Evolutionary conservation across 2,329 filamentous ascomycete genomes (phyloP).

Genomic region (Cordyceps pruinosa): DNA sequence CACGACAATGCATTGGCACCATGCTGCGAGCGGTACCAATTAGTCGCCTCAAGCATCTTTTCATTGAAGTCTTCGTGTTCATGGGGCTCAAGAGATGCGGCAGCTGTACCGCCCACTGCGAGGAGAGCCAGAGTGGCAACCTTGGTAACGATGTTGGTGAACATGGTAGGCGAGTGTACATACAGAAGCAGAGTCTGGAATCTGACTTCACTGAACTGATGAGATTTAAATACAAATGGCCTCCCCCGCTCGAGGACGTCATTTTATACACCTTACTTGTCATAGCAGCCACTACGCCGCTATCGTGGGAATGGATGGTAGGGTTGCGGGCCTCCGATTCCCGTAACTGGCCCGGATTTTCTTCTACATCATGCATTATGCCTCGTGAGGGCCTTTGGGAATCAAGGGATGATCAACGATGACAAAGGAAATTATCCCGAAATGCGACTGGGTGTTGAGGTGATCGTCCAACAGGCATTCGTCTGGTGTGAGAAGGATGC

Average conservation of each 20-base stretch:
- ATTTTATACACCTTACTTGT: not conserved
- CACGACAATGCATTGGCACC: conserved; percentile 56
- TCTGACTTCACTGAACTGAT: not conserved
- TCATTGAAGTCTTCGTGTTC: conserved; percentile 3
- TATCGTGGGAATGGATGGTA: not conserved
- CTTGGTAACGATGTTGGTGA: not conserved
- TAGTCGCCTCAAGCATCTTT: conserved; percentile 58
- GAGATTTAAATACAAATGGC: too few species aligned
- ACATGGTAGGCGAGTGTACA: not conserved
- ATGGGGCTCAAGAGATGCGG: not conserved
- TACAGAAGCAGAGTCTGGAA: not conserved
- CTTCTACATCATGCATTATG: not conserved
- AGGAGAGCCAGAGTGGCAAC: not conserved
- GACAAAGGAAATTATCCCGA: not conserved
- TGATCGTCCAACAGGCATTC: not conserved
- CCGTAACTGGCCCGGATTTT: not conserved
- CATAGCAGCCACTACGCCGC: not conserved
- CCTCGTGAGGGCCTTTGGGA: not conserved
- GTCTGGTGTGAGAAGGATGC: not conserved
- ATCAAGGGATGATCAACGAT: not conserved
- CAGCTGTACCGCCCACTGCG: not conserved
- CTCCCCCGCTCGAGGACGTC: not conserved
- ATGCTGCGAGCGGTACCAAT: conserved; percentile 74
- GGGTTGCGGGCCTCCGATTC: not conserved
- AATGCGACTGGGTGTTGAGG: not conserved